phyloP scores from a whole-genome alignment of 257 asterid species.

The Petrea volubilis region DNA sequence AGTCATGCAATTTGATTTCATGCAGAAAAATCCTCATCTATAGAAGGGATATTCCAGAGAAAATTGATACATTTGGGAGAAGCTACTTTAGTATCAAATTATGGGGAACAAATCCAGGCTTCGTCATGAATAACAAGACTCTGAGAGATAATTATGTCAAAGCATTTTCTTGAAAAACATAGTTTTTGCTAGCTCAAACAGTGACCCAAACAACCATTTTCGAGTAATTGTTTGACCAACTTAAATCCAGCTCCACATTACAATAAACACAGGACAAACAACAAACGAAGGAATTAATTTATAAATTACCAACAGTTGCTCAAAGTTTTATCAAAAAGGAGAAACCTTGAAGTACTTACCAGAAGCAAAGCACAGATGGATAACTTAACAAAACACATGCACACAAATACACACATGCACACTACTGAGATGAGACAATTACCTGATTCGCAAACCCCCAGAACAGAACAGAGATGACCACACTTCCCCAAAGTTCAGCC shows the following conservation, averaged over 20 bases:
- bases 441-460: conserved; percentile 99
- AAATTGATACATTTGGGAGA: not conserved
- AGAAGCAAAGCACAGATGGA: conserved; percentile 2
- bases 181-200: not conserved
- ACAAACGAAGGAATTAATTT: not conserved
- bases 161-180: not conserved
- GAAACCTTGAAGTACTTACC: not conserved
- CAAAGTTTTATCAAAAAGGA: not conserved
- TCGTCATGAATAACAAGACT: not conserved
- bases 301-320: not conserved
- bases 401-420: not conserved
- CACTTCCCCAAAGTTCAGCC: conserved; percentile 99
- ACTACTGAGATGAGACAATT: conserved; percentile 25
- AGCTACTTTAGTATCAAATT: not conserved
- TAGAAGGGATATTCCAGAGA: not conserved
- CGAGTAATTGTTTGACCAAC: not conserved
- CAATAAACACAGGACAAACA: conserved; percentile 7
- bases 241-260: not conserved
- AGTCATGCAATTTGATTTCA: not conserved
- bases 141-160: not conserved
- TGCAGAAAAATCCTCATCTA: conserved; percentile 8
- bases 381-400: not conserved
- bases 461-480: conserved; percentile 90
- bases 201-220: not conserved
- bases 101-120: not conserved